Evolutionary conservation across 2,329 filamentous ascomycete species (phyloP).

Genomic region (Arthroderma sp.): DNA sequence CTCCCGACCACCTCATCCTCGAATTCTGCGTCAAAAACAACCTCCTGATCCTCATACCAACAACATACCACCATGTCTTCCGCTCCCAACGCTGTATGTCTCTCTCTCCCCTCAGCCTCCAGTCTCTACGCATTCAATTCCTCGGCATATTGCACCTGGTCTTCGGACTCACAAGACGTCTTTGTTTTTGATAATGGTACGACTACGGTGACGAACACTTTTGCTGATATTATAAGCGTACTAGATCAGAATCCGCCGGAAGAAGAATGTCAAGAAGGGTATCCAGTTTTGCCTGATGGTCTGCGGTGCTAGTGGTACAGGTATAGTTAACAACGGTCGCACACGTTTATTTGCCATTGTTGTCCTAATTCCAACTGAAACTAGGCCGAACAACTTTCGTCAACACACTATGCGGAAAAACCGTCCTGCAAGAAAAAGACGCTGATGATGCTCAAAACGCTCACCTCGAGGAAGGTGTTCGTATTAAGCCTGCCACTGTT

Average conservation of each 20-base stretch:
- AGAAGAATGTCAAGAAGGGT: conserved; percentile 99
- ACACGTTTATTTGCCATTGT: neutral
- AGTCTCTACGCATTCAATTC: neutral
- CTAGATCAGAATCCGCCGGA: conserved; percentile 91
- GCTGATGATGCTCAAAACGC: conserved; percentile 78
- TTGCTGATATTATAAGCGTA: no score
- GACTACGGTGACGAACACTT: no score
- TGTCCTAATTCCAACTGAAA: no score
- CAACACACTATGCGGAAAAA: conserved; percentile 95
- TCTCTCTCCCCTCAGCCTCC: neutral
- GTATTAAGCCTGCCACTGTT: conserved; percentile 97
- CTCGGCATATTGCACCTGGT: no score
- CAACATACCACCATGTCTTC: conserved; percentile 35
- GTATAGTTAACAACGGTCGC: conserved; percentile 39
- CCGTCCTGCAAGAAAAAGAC: conserved; percentile 82
- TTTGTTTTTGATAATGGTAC: no score
- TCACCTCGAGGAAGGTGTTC: conserved; percentile 89
- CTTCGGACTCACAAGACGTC: no score
- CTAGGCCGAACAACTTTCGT: conserved; percentile 94
- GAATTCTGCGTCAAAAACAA: no score
- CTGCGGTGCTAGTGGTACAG: conserved; percentile 95
- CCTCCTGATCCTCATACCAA: no score
- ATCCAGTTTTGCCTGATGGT: conserved; percentile 99
- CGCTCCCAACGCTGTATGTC: conserved; percentile 40
- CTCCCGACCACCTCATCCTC: no score